Base-by-base conservation (phyloP, 441 rosid genomes). In the Biscutella auriculata region DNA sequence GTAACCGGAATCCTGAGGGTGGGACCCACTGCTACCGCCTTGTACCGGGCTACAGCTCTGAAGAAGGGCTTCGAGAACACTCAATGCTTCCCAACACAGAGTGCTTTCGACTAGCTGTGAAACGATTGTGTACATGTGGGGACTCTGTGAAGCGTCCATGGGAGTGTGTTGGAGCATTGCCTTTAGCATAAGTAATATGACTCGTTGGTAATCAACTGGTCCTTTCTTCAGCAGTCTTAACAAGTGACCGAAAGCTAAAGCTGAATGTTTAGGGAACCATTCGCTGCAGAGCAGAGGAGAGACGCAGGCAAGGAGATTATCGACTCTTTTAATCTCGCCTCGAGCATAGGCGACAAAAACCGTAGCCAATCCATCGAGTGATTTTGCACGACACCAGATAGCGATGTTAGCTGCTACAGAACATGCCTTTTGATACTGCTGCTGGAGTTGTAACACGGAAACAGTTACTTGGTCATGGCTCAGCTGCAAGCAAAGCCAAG, bases 401-500 rank as follows among this genome's bases (percentile, higher is more conserved):
- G 95, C 76, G 42, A 93, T 75, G 70, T 89, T 93, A 50, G 88
- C 51, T 15, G 91, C 91, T 12, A 93, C 99, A 28, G 82, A 89
- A 73, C 87, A 82, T 35, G 96, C 96, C 77, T 87, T 93, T 40
- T 83, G 96, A 69, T 79, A 78, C 59, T 87, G 97, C 54, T 89
- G 93, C 40, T 85, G 96, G 70, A 82, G 85, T 3, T 95, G 91
- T 16, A 87, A 81, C 57, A 85, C 53, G 19, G 85, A 82, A 58
- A 74, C 86, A 26, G 69, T 68, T 16, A 76, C 71, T 27, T 77
- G 76, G 70, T 94, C 99, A 68, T 79, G 77, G 66, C 83, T 67
- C 39, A 94, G 91, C 75, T 89, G 98, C 76, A 93, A 72, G 80
- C 98, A 93, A 64, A 93, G 97, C 98, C 98, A 93, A 5, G 97